Evolutionary conservation across 163 green algal species (phyloP).

Genomic region (Chloroidium sp.): DNA sequence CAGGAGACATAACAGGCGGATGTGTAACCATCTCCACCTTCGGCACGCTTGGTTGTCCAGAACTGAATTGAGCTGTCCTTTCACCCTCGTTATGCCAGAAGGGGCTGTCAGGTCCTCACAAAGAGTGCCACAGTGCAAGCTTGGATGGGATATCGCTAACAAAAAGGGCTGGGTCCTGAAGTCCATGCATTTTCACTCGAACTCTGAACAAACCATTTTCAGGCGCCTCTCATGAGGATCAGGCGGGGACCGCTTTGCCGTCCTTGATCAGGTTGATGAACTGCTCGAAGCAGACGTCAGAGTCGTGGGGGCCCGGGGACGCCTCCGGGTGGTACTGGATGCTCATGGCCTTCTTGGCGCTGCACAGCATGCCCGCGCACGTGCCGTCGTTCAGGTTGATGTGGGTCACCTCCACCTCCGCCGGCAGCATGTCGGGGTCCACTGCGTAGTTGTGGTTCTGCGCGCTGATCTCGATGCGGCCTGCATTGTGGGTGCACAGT

Average conservation of each 20-base stretch:
- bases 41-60: no score
- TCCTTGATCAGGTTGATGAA: conserved; percentile 76
- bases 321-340: conserved; percentile 99
- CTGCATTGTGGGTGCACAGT: conserved; percentile 26
- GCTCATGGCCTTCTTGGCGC: conserved; percentile 71
- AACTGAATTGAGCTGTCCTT: no score
- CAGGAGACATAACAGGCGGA: no score
- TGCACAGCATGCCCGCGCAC: conserved; percentile 76
- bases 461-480: conserved; percentile 88
- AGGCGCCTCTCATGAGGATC: not conserved
- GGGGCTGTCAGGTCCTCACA: no score
- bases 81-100: no score
- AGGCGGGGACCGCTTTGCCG: no score
- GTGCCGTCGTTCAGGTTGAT: conserved; percentile 99
- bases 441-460: conserved; percentile 99
- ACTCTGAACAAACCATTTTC: conserved; percentile 5
- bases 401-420: conserved; percentile 86
- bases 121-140: no score
- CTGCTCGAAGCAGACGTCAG: conserved; percentile 89
- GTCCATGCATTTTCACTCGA: not conserved
- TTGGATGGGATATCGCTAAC: no score
- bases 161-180: not conserved
- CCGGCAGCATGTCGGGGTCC: conserved; percentile 78
- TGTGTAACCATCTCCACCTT: no score
- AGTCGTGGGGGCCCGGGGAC: conserved; percentile 92